phyloP scores from a whole-genome alignment of 495 filamentous ascomycete genomes.

The Hypoxylon crocopeplum region DNA sequence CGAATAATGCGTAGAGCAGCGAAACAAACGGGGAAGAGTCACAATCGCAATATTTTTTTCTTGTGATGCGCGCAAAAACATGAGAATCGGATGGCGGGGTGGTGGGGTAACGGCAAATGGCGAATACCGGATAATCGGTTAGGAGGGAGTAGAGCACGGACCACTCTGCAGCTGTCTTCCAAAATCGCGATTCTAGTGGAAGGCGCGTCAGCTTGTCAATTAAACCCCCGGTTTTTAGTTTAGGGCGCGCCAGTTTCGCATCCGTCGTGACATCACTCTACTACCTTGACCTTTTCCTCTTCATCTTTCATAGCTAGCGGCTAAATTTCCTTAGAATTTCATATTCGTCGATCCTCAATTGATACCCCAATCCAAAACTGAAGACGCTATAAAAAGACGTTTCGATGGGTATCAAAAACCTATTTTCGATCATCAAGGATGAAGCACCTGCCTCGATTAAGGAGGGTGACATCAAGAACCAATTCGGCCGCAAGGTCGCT shows the following conservation, averaged over 20 bases:
- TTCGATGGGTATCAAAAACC: conserved; percentile 91
- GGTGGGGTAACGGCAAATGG: conserved; percentile 15
- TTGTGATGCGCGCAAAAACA: conserved; percentile 21
- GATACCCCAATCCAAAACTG: neutral
- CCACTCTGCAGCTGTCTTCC: too few species aligned
- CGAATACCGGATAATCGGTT: conserved; percentile 17
- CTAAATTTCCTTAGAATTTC: neutral
- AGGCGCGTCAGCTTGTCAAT: conserved; percentile 37
- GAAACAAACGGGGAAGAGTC: neutral
- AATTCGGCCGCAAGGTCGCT: conserved; percentile 96
- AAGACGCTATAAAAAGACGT: neutral
- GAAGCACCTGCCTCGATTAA: conserved; percentile 94
- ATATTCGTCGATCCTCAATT: neutral
- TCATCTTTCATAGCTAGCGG: neutral
- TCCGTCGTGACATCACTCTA: conserved; percentile 41
- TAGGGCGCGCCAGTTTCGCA: conserved; percentile 37
- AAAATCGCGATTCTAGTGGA: too few species aligned
- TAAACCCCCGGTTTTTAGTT: conserved; percentile 10
- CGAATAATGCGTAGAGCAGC: neutral
- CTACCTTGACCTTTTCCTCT: conserved; percentile 1
- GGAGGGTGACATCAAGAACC: conserved; percentile 95
- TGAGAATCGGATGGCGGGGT: conserved; percentile 18
- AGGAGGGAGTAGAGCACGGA: too few species aligned
- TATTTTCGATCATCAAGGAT: conserved; percentile 87
- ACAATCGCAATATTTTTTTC: conserved; percentile 15